Base-by-base conservation (phyloP, 768 basidiomycete species). In the Boletus rufocinnamomeus region DNA sequence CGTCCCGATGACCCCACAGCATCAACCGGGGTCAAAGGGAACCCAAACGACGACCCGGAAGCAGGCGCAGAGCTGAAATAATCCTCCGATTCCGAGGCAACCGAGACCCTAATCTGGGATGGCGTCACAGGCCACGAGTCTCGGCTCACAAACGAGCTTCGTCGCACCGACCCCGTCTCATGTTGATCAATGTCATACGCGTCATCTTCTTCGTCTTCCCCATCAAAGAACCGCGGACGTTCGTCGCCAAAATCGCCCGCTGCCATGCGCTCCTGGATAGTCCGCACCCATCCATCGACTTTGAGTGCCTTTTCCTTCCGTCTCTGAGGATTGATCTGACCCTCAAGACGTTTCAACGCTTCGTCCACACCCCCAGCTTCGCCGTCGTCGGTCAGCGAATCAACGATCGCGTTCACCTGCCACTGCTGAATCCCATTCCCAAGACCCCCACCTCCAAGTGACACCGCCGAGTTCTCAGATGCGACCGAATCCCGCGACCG, bases 351-450 rank as follows among this genome's bases (percentile, higher is more conserved):
- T 25, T 82, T 78, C 61, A 97, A 71, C 19, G 95, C 93, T 8
- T 85, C 89, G 34, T 93, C 92, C 19, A 91, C 88, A 64, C 91
- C 93, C 2, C 92, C 92, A 19, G 75, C 80, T 57, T 87, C 91
- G 25, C 81, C 89, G 6, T 92, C 86, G 54, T 90, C 85, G 60
- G 84, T 88, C 62, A 89, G 75, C 40, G 83, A 85, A 50, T 91
- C 88, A 13, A 93, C 79, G 40, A 93, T 74, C 28, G 88, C 86
- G 66, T 89, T 89, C 73, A 91, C 77, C 64, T 93, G 92, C 92
- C 92, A 93, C 54, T 85, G 84, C n/a, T 86, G 84, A 19, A 92
- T 84, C 30, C 74, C 75, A 19, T 62, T 63, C 27, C 73, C 72
- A 6, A 74, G 60, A 1, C 75, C 68, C 6, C 50, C 79, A 2